Base-by-base conservation (phyloP, 1,284 basidiomycete species). In the Takashimella koratensis region DNA sequence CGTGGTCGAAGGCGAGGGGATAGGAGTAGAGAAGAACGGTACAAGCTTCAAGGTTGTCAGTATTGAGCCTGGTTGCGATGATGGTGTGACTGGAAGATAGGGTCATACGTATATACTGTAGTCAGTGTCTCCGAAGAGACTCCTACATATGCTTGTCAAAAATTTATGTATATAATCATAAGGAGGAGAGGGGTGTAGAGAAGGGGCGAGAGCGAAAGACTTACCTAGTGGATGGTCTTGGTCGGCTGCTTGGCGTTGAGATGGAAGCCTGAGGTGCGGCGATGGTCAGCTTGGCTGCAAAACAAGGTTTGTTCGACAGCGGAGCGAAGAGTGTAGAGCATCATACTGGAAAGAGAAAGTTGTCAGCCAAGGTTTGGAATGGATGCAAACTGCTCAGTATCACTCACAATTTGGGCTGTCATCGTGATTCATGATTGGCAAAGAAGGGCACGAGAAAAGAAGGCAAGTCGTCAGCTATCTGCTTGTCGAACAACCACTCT, bases 111-210 rank as follows among this genome's bases (percentile, higher is more conserved):
- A 23, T 21, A 16, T 36, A 52, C 49, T 66, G 62, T 67, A 73
- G 73, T 72, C 73, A 68, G 51, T 58, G 63, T 66, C 59, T 58
- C 63, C 65, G 56, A 66, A 55, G 57, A 56, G 63, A 62, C 60
- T 75, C 73, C 71, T 75, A 72, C 66, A 75, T 75, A 75, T 75
- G 73, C 73, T 75, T 75, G 73, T 75, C 68, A 59, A 56, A 45
- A 47, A 27, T 65, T 65, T 59, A 53, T 57, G 53, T 59, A 62
- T 66, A 60, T 70, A 75, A 73, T 73, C 71, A 67, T 63, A 50
- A 62, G 60, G 36, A 20, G 25, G 13, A 43, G 41, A 41, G 42
- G 39, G 41, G 36, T 19, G 25, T 16, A 43, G 41, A 41, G 42
- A 44, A 45, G 3, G 13, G 36, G 25, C 21, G 30, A 24, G 23